phyloP scores from a whole-genome alignment of 2,329 filamentous ascomycete species.

The Trichophyton rubrum region DNA sequence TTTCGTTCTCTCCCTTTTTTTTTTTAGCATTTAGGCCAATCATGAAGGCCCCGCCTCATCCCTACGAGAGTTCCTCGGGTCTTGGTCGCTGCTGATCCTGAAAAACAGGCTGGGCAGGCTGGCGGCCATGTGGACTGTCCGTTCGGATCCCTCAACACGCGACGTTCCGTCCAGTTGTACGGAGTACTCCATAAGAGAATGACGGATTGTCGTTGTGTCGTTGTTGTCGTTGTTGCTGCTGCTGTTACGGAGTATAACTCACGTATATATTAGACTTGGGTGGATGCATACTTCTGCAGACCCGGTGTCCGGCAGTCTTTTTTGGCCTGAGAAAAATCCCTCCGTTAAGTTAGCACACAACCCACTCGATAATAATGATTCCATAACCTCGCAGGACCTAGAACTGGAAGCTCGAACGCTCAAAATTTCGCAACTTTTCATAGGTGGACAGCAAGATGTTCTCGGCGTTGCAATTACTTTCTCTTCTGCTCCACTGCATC shows the following conservation, averaged over 20 bases:
- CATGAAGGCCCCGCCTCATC: background rate
- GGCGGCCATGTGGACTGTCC: background rate
- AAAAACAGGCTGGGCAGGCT: background rate
- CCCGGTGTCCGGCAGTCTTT: too few relatives aligned
- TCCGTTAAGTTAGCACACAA: too few relatives aligned
- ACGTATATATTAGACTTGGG: background rate
- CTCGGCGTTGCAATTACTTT: background rate
- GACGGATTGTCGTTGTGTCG: background rate
- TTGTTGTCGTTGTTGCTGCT: too few relatives aligned
- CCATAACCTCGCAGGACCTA: background rate
- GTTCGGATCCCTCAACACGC: background rate
- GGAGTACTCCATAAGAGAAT: background rate
- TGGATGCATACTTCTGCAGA: too few relatives aligned
- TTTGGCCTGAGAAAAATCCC: too few relatives aligned
- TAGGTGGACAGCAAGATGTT: background rate
- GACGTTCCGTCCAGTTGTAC: background rate
- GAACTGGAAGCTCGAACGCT: background rate
- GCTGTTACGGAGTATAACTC: background rate
- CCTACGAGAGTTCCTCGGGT: background rate
- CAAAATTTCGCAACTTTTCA: background rate
- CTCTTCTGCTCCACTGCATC: background rate
- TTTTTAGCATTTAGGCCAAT: background rate
- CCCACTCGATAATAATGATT: too few relatives aligned
- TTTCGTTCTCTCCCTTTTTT: background rate
- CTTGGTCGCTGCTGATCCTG: slow-evolving; percentile 1